Percentiles rank a stretch among this genome's conserved stretches.
Evolutionary conservation across 192 early-diverging fungal species (phyloP).

Genomic region (Coemansia sp.): DNA sequence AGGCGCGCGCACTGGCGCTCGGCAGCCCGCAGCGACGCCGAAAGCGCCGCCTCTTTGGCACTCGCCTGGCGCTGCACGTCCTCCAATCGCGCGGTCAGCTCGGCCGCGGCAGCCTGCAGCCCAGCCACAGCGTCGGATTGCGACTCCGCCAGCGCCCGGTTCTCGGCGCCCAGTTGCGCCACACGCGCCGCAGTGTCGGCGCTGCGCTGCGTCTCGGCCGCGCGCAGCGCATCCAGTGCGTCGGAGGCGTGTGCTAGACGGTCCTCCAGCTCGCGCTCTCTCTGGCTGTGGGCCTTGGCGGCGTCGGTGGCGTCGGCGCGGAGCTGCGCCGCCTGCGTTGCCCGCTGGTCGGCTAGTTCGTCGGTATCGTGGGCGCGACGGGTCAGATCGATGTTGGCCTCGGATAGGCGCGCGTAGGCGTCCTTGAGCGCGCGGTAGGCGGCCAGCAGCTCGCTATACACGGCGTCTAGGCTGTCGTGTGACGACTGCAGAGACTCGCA

Average conservation of each 20-base stretch:
- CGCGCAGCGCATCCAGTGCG: slow-evolving; percentile 13
- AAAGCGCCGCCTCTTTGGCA: slow-evolving; percentile 9
- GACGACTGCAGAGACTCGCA: slow-evolving; percentile 34
- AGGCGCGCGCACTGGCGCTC: slow-evolving; percentile 22
- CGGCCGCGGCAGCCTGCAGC: slow-evolving; percentile 23
- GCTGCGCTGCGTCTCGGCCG: slow-evolving; percentile 9
- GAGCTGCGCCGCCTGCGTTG: slow-evolving; percentile 2
- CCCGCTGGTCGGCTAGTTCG: background rate
- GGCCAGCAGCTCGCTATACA: slow-evolving; percentile 34
- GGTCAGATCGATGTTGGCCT: slow-evolving; percentile 11
- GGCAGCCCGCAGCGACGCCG: slow-evolving; percentile 10
- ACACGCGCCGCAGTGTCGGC: slow-evolving; percentile 15
- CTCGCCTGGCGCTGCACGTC: slow-evolving; percentile 14
- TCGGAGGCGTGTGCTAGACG: slow-evolving; percentile 11
- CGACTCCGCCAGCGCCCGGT: slow-evolving; percentile 23
- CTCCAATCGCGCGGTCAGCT: slow-evolving; percentile 29
- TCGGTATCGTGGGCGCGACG: slow-evolving; percentile 11
- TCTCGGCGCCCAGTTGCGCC: slow-evolving; percentile 22
- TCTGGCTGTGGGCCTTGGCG: background rate
- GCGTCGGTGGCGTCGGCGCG: background rate
- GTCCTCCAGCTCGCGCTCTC: slow-evolving; percentile 8
- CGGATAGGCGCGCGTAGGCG: slow-evolving; percentile 19
- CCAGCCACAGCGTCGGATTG: slow-evolving; percentile 24
- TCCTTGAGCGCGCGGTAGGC: slow-evolving; percentile 42
- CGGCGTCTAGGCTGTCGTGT: slow-evolving; percentile 24